phyloP scores from a whole-genome alignment of 768 basidiomycete genomes.

The Pulveroboletus frians region DNA sequence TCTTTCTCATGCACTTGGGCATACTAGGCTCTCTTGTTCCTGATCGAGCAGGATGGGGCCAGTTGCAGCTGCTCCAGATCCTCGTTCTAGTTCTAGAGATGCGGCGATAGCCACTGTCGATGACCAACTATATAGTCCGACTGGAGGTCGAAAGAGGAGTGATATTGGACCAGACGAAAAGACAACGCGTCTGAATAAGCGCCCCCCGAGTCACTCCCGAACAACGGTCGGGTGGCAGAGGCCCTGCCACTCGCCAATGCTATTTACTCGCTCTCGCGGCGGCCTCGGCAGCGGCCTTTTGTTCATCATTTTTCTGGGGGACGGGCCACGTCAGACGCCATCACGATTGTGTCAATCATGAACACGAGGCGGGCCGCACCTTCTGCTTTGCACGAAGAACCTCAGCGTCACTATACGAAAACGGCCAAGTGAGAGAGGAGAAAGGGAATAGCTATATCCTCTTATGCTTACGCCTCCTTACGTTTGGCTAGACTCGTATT shows the following conservation, averaged over 20 bases:
- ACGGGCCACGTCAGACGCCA: slow-evolving; percentile 6
- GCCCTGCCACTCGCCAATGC: slow-evolving; percentile 17
- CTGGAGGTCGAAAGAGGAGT: not conserved
- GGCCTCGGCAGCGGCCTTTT: slow-evolving; percentile 33
- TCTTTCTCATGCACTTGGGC: slow-evolving; percentile 6
- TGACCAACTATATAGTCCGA: slow-evolving; percentile 9
- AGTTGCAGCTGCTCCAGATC: slow-evolving; percentile 10
- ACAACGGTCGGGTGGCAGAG: too few species aligned
- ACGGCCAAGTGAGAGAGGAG: slow-evolving; percentile 22
- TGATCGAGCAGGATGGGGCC: slow-evolving; percentile 9
- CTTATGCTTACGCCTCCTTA: slow-evolving; percentile 63
- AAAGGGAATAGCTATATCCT: slow-evolving; percentile 9
- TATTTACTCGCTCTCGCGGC: slow-evolving; percentile 32
- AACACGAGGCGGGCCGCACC: slow-evolving; percentile 37
- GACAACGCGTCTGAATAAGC: not conserved
- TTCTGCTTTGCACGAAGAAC: slow-evolving; percentile 74
- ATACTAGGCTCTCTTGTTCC: slow-evolving; percentile 5
- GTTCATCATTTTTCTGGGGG: slow-evolving; percentile 52
- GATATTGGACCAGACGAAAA: slow-evolving; percentile 16
- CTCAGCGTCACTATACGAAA: slow-evolving; percentile 61
- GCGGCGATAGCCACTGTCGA: slow-evolving; percentile 18
- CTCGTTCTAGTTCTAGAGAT: slow-evolving; percentile 20
- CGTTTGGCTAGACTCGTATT: slow-evolving; percentile 56
- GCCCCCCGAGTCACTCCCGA: too few species aligned
- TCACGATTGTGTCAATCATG: not conserved